Evolutionary conservation across 495 filamentous ascomycete genomes (phyloP), one percentile per base, ranked within the genome.

Genomic region (Penicillium chermesinum): DNA sequence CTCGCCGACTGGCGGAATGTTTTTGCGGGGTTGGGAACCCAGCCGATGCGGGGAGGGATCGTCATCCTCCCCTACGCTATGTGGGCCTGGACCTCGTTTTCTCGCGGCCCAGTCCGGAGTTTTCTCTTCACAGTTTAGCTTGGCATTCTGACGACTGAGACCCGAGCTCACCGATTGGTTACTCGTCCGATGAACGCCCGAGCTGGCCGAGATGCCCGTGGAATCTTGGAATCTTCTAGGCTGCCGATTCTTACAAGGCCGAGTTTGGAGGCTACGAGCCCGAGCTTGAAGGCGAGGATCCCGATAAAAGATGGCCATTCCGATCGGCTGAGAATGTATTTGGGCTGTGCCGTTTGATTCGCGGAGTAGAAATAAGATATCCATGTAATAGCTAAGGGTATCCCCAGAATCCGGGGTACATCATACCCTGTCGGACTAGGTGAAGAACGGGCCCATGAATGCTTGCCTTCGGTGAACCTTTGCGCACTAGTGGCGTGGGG

Each of bases 161-260:
- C 8, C 27, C 15, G 1, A 34, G 33, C 7, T 13, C 17, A n/a
- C 1, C 58, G 53, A 67, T 69, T 69, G 64, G 66, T 16, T 27
- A 36, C 14, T 41, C 0, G 39, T 19, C 66, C 66, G 66, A 66
- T 46, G 64, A 70, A 57, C 63, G 52, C 38, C 66, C 66, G 66
- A 35, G n/a, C 41, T 20, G 13, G 27, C 27, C 27, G 20, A 12
- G 18, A 15, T 25, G 35, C 34, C n/a, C n/a, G n/a, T n/a, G n/a
- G n/a, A n/a, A n/a, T n/a, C n/a, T n/a, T n/a, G n/a, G n/a, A n/a
- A n/a, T n/a, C n/a, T n/a, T n/a, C n/a, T n/a, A n/a, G n/a, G n/a
- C n/a, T n/a, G n/a, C n/a, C n/a, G n/a, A n/a, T n/a, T n/a, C n/a
- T n/a, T n/a, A n/a, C n/a, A n/a, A n/a, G n/a, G n/a, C n/a, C n/a